Base-by-base conservation (phyloP, 164 flowering plant species). In the Echeveria elegans region DNA sequence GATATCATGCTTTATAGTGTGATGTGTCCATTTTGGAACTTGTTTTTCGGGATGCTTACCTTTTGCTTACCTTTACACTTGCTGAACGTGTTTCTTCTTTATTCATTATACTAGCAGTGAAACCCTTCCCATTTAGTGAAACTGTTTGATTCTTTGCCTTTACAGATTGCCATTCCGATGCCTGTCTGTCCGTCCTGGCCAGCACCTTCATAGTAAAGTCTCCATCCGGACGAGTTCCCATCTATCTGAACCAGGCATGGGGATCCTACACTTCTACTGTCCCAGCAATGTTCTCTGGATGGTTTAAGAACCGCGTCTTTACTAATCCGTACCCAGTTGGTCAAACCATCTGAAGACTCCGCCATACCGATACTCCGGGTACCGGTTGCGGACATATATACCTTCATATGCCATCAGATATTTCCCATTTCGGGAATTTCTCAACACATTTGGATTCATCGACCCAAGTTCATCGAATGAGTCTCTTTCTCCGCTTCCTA, bases 361-460 rank as follows among this genome's bases (percentile, higher is more conserved):
- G 94, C 94, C 53, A 86, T 31, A 3, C 97, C 97, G 40, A 91
- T 84, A 30, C 87, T 79, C 75, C 88, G 80, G 63, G 31, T 43
- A 23, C 94, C 97, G 72, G 82, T 75, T 12, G 45, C 79, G 24
- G 70, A 82, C 48, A 91, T 76, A 9, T n/a, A n/a, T n/a, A n/a
- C 92, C 94, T 84, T 89, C 97, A 73, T 87, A 89, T 12, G 80
- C 92, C 94, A 89, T 91, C 75, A 87, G n/a, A 73, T 91, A 91
- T 1, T 73, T 80, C 38, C 86, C 96, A 50, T 77, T 79, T 66
- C 68, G 77, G 75, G 63, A 41, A 65, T 77, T 81, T 63, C 73
- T 79, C 61, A 81, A 76, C 6, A 89, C 89, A 47, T 77, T 72
- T 6, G 90, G 72, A 75, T 84, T 85, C 73, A 73, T 65, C 0